Conservation (phyloP, 257 asterid genomes). For the Solanum appendiculatum region DNA sequence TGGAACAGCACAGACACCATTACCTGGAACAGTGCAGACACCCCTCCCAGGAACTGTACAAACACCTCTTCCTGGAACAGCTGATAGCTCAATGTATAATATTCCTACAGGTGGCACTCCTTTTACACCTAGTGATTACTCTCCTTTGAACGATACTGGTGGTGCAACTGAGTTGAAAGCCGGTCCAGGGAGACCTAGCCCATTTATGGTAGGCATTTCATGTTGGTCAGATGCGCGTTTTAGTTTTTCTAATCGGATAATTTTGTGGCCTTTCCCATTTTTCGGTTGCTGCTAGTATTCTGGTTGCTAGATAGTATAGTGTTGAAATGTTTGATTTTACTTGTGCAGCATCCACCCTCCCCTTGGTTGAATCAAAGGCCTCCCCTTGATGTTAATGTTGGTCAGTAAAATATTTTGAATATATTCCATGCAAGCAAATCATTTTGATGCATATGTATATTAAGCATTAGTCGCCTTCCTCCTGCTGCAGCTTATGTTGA, state of each 20-base stretch:
- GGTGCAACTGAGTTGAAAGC: conserved; percentile 40
- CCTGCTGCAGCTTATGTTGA: conserved; percentile 66
- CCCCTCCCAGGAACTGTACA: conserved; percentile 64
- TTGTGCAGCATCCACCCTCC: conserved; percentile 80
- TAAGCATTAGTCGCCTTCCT: not conserved
- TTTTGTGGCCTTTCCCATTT: not conserved
- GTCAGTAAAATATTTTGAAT: conserved; percentile 34
- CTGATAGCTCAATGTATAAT: conserved; percentile 60
- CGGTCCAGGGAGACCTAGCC: conserved; percentile 70
- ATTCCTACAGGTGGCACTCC: conserved; percentile 88
- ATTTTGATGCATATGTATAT: not conserved
- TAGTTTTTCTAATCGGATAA: not conserved
- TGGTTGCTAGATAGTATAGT: conserved; percentile 3
- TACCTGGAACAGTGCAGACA: conserved; percentile 68
- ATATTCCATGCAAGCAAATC: conserved; percentile 2
- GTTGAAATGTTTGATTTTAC: not conserved
- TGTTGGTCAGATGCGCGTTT: not conserved
- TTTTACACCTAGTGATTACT: conserved; percentile 60
- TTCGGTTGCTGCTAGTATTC: not conserved
- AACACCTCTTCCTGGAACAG: conserved; percentile 67
- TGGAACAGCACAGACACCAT: conserved; percentile 64
- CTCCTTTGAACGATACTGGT: conserved; percentile 45
- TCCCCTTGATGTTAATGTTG: conserved; percentile 88
- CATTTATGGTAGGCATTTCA: conserved; percentile 49
- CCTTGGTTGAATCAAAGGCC: conserved; percentile 83